Evolutionary conservation across 805 yeast genomes (phyloP).

Genomic region (Torulaspora delbrueckii): DNA sequence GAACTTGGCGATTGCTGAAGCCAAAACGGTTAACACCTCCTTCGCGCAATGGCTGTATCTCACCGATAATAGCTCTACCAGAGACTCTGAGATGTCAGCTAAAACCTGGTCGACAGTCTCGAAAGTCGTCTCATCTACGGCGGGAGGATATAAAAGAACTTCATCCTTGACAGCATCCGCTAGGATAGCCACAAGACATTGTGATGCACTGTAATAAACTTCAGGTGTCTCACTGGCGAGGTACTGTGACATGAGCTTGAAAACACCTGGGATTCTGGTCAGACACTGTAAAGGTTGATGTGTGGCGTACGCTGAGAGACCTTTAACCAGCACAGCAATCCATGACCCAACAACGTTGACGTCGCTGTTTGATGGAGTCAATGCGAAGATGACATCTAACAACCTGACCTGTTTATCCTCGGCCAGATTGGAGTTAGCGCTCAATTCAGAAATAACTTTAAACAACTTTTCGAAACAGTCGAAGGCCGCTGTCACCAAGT

Average conservation of each 20-base stretch:
- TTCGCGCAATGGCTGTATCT: constrained; percentile 71
- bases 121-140: constrained; percentile 46
- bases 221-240: constrained; percentile 60
- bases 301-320: constrained; percentile 51
- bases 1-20: constrained; percentile 57
- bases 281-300: constrained; percentile 51
- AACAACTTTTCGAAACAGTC: constrained; percentile 51
- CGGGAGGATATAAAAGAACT: constrained; percentile 54
- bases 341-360: constrained; percentile 86
- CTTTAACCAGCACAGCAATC: constrained; percentile 91
- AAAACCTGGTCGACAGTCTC: constrained; percentile 55
- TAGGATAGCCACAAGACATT: constrained; percentile 78
- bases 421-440: constrained; percentile 51
- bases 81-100: constrained; percentile 47
- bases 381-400: constrained; percentile 64
- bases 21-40: constrained; percentile 65
- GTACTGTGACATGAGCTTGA: constrained; percentile 55
- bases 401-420: constrained; percentile 60
- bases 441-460: constrained; percentile 23
- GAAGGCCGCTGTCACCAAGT: constrained; percentile 74
- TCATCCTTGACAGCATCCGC: constrained; percentile 61
- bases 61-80: constrained; percentile 60
- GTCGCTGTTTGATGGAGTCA: constrained; percentile 79
- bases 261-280: constrained; percentile 50
- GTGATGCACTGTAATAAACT: constrained; percentile 72